Conservation (phyloP, 257 asterid species). For the Forsythia viridissima region DNA sequence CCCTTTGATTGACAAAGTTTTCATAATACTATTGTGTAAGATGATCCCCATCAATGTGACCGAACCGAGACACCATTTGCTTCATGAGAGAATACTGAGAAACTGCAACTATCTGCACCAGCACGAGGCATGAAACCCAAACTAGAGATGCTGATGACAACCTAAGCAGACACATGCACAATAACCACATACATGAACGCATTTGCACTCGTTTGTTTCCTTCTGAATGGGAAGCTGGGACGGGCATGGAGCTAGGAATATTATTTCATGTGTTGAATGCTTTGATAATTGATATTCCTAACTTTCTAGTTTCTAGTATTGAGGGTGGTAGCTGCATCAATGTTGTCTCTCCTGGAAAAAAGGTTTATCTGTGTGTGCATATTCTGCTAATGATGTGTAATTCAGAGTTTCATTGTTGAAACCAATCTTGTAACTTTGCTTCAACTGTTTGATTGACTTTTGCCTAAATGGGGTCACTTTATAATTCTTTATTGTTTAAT, state of each 20-base stretch:
- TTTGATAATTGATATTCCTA: background rate
- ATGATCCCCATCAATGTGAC: slow-evolving; percentile 96
- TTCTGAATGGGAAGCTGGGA: background rate
- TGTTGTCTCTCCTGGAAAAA: background rate
- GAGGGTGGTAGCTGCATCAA: background rate
- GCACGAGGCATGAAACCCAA: slow-evolving; percentile 96
- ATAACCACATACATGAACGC: slow-evolving; percentile 51
- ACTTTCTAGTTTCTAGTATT: background rate
- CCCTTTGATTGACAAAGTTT: slow-evolving; percentile 76
- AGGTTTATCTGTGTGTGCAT: background rate
- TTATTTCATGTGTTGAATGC: background rate
- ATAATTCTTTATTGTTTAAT: too few relatives aligned
- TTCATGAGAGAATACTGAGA: slow-evolving; percentile 97
- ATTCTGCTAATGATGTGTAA: too few relatives aligned
- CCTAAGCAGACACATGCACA: slow-evolving; percentile 64
- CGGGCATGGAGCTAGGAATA: background rate
- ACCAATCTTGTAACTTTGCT: too few relatives aligned
- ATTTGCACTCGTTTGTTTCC: slow-evolving; percentile 19
- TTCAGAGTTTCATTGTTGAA: too few relatives aligned
- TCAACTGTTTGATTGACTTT: too few relatives aligned
- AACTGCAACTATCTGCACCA: slow-evolving; percentile 99
- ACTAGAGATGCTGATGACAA: slow-evolving; percentile 88
- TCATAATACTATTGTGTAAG: slow-evolving; percentile 92
- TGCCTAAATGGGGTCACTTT: too few relatives aligned
- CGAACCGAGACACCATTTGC: slow-evolving; percentile 97